Conservation (phyloP, 2,329 filamentous ascomycete species). For the Microcyclospora tardicrescens region DNA sequence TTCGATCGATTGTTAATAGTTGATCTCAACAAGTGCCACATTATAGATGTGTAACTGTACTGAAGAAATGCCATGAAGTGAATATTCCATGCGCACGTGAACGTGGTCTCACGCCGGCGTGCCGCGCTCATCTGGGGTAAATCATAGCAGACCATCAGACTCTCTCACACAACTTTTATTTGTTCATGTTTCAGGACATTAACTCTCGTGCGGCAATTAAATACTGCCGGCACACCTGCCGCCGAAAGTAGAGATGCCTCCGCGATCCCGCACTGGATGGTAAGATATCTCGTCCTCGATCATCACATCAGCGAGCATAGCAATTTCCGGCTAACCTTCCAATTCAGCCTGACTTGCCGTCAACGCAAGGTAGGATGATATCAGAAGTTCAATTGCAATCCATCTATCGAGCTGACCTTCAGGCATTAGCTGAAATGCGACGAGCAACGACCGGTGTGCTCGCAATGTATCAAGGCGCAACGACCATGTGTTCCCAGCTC, state of each 20-base stretch:
- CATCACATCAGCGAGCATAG: neutral
- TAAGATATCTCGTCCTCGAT: constrained; percentile 7
- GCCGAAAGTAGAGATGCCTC: constrained; percentile 11
- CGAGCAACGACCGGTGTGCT: constrained; percentile 47
- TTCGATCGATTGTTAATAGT: too few relatives aligned
- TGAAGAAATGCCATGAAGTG: too few relatives aligned
- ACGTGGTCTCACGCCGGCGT: too few relatives aligned
- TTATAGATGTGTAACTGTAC: too few relatives aligned
- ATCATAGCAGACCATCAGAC: too few relatives aligned
- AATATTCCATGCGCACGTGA: too few relatives aligned
- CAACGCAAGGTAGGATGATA: constrained; percentile 4
- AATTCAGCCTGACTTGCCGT: constrained; percentile 5
- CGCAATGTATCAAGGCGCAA: constrained; percentile 48
- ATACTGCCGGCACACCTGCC: neutral
- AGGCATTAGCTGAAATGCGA: constrained; percentile 46
- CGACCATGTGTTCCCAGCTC: constrained; percentile 49
- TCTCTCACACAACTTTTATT: too few relatives aligned
- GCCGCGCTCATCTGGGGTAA: too few relatives aligned
- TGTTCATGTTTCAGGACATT: too few relatives aligned
- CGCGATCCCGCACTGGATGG: constrained; percentile 23
- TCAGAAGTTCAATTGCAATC: neutral
- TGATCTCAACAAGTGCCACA: too few relatives aligned
- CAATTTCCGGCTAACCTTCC: constrained; percentile 16
- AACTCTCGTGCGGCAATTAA: too few relatives aligned
- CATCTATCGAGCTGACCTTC: constrained; percentile 1